These are phyloP conservation scores for Inga laurina DNA, from an alignment of 306 rosid genomes.

Conservation along the genomic window DNA sequence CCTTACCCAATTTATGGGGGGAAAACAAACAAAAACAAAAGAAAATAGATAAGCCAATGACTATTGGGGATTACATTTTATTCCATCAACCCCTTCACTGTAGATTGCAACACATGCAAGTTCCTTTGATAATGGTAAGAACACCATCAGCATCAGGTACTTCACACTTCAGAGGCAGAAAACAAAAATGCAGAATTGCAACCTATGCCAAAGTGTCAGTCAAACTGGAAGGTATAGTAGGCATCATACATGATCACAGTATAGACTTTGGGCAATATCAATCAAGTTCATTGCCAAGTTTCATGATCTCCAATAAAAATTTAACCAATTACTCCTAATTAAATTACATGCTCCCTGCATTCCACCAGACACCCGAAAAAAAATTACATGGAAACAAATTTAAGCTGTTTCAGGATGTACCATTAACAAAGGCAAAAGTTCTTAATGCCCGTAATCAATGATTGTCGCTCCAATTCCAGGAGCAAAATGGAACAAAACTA, in stretches of 20 bases:
- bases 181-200: not conserved
- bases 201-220: not conserved
- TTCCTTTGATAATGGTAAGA: not conserved
- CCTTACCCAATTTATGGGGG: not conserved
- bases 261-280: slow-evolving; percentile 28
- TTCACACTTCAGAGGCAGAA: not conserved
- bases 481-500: slow-evolving; percentile 51
- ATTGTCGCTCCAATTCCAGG: slow-evolving; percentile 50
- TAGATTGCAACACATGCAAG: not conserved
- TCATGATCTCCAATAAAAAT: slow-evolving; percentile 43
- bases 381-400: slow-evolving; percentile 41
- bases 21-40: not conserved
- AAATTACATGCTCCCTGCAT: slow-evolving; percentile 59
- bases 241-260: not conserved
- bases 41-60: not conserved
- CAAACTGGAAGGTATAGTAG: not conserved
- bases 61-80: not conserved
- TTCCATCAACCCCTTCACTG: no score
- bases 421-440: slow-evolving; percentile 47
- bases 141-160: slow-evolving; percentile 12
- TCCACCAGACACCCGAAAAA: slow-evolving; percentile 46
- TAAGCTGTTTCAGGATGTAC: slow-evolving; percentile 45
- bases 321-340: slow-evolving; percentile 38
- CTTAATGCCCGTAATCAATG: slow-evolving; percentile 47
- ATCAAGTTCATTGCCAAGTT: slow-evolving; percentile 35